A percentile compares a stretch with the other conserved stretches of the same genome.
phyloP scores from a whole-genome alignment of 1,139 yeast species.

The Hyphopichia burtonii region DNA sequence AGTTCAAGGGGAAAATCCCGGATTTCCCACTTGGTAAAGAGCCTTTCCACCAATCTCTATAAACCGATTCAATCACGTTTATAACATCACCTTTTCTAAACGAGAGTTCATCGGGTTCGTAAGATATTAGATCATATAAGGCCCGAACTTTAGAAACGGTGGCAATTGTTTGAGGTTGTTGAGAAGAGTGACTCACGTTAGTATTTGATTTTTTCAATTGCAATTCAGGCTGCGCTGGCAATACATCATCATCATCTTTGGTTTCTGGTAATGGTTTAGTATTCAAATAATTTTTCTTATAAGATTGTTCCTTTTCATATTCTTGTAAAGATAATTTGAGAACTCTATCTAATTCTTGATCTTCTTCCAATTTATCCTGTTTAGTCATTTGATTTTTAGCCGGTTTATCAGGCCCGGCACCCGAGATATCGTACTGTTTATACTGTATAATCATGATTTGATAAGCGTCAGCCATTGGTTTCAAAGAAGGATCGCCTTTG shows the following conservation, averaged over 20 bases:
- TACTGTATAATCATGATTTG: slow-evolving; percentile 39
- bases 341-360: slow-evolving; percentile 77
- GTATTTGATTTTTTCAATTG: neutral
- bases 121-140: slow-evolving; percentile 72
- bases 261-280: slow-evolving; percentile 32
- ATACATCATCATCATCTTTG: slow-evolving; percentile 1
- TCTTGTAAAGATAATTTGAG: slow-evolving; percentile 77
- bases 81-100: slow-evolving; percentile 76
- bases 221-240: slow-evolving; percentile 3
- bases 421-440: slow-evolving; percentile 32
- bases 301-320: slow-evolving; percentile 40
- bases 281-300: slow-evolving; percentile 27
- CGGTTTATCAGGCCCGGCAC: slow-evolving; percentile 53
- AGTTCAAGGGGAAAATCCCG: slow-evolving; percentile 94
- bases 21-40: slow-evolving; percentile 67
- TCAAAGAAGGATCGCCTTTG: slow-evolving; percentile 70
- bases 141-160: slow-evolving; percentile 76
- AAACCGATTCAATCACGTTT: slow-evolving; percentile 82
- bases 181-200: too few species aligned
- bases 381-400: slow-evolving; percentile 52
- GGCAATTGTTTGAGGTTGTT: slow-evolving; percentile 34
- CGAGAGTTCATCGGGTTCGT: slow-evolving; percentile 69
- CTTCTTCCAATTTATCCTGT: slow-evolving; percentile 59
- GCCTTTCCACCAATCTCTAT: slow-evolving; percentile 97
- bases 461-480: slow-evolving; percentile 65